A percentile compares a stretch with the other conserved stretches of the same genome.
phyloP scores from a whole-genome alignment of 2,329 filamentous ascomycete species.

The Cytospora paraplurivora region DNA sequence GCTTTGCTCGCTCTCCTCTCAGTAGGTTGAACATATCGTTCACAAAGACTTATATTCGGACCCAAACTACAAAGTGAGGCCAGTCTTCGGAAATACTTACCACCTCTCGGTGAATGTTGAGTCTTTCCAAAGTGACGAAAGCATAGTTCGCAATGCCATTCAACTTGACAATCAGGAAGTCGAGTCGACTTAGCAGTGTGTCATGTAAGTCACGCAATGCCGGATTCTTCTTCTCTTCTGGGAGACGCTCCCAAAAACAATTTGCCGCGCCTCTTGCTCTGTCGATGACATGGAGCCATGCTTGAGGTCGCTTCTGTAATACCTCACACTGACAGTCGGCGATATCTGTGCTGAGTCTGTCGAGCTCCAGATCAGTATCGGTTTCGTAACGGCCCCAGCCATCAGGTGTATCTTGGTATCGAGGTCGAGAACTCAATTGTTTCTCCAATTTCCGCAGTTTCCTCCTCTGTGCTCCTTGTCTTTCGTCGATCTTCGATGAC shows the following conservation, averaged over 20 bases:
- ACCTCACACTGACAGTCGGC: constrained; percentile 38
- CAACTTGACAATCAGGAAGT: constrained; percentile 39
- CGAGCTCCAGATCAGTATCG: constrained; percentile 34
- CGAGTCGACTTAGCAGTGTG: constrained; percentile 35
- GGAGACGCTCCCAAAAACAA: constrained; percentile 27
- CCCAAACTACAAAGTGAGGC: background rate
- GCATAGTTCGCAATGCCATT: constrained; percentile 41
- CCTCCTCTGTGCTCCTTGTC: constrained; percentile 35
- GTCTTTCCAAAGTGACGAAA: constrained; percentile 39
- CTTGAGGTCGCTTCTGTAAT: constrained; percentile 39
- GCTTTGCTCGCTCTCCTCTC: constrained; percentile 26
- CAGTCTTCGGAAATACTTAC: constrained; percentile 31
- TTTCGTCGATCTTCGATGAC: constrained; percentile 35
- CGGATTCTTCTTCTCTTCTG: background rate
- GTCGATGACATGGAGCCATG: constrained; percentile 36
- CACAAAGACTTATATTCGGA: background rate
- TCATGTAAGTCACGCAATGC: constrained; percentile 34
- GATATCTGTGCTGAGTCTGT: constrained; percentile 36
- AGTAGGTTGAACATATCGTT: no score
- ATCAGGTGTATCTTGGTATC: constrained; percentile 34
- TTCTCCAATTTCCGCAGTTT: constrained; percentile 37
- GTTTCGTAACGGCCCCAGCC: no score
- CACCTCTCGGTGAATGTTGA: constrained; percentile 39
- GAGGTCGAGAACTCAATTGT: constrained; percentile 35
- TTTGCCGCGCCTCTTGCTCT: constrained; percentile 32